These are phyloP conservation scores for Mimosa bimucronata DNA, from an alignment of 306 rosid species.

Conservation along the genomic window DNA sequence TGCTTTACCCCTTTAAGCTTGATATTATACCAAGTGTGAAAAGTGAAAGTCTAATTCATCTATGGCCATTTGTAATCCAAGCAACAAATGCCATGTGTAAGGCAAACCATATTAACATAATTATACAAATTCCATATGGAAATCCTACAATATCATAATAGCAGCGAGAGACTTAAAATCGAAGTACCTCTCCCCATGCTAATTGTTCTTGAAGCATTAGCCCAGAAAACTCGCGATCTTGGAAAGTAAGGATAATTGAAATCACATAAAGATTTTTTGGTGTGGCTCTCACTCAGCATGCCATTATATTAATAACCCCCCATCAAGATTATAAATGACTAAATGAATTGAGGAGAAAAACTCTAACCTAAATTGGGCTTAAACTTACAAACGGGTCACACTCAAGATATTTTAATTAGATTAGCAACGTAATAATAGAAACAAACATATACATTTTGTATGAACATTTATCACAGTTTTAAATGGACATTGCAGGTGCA, in stretches of 20 bases:
- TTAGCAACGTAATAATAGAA: no score
- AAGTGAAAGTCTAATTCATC: no score
- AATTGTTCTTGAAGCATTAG: no score
- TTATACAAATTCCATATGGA: no score
- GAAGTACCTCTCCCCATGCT: background rate
- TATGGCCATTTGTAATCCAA: no score
- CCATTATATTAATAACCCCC: background rate
- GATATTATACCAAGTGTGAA: background rate
- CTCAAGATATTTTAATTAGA: no score
- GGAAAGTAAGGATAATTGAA: background rate
- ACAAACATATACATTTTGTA: no score
- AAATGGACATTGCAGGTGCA: conserved; percentile 51
- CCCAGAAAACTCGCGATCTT: background rate
- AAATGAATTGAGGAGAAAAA: no score
- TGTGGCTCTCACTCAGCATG: background rate
- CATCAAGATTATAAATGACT: background rate
- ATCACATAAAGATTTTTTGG: background rate
- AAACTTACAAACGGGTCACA: no score
- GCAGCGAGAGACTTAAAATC: background rate
- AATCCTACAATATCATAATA: background rate
- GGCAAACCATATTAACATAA: no score
- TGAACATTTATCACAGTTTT: background rate
- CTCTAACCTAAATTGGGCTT: background rate
- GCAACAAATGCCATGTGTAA: no score
- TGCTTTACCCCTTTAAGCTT: background rate